Conservation (phyloP, 2,329 filamentous ascomycete genomes). For the Penicillium sp. region DNA sequence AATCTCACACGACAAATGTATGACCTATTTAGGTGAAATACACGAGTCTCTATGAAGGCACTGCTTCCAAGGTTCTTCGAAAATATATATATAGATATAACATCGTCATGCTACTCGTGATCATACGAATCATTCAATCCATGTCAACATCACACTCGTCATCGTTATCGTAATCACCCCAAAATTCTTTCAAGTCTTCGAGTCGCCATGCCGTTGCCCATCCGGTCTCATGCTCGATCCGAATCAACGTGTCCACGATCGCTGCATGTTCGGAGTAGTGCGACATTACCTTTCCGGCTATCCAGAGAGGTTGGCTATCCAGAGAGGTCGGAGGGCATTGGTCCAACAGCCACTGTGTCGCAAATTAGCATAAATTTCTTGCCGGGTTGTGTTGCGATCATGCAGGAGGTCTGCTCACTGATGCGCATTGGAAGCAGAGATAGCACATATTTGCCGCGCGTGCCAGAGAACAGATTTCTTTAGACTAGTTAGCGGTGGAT, state of each 20-base stretch:
- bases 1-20: background rate
- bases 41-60: too few relatives aligned
- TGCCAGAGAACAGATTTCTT: constrained; percentile 49
- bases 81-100: background rate
- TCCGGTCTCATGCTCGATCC: constrained; percentile 54
- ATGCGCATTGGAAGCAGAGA: constrained; percentile 46
- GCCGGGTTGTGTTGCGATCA: background rate
- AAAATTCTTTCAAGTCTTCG: constrained; percentile 54
- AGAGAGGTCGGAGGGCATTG: constrained; percentile 49
- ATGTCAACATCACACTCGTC: constrained; percentile 17
- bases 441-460: constrained; percentile 48
- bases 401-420: constrained; percentile 27
- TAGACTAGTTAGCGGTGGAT: background rate
- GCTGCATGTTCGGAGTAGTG: constrained; percentile 45
- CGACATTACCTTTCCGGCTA: constrained; percentile 50
- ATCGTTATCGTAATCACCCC: constrained; percentile 45
- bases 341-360: constrained; percentile 42
- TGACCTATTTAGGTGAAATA: background rate
- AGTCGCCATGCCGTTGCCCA: constrained; percentile 56
- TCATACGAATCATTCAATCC: constrained; percentile 7
- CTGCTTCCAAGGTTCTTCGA: background rate
- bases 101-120: background rate
- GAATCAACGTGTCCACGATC: constrained; percentile 50
- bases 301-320: constrained; percentile 52
- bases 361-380: background rate